Evolutionary conservation across 129 eudicot genomes (phyloP).

Genomic region (Ambrosia trifida): DNA sequence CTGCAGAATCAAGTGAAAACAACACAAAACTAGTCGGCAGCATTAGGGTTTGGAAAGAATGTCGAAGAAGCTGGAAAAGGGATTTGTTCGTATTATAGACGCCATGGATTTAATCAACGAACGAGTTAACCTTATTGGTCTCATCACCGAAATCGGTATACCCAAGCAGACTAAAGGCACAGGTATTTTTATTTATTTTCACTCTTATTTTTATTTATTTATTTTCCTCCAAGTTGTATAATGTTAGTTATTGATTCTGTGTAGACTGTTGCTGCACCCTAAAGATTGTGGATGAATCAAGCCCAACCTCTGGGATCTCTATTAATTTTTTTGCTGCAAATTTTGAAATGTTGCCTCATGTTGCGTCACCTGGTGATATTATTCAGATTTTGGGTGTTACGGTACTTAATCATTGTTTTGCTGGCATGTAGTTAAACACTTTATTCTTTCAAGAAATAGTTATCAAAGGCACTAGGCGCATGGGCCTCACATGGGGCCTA

Average conservation of each 20-base stretch:
- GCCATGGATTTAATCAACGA: conserved; percentile 63
- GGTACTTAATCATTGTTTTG: conserved; percentile 37
- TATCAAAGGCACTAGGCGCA: too few species aligned
- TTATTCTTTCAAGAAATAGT: too few species aligned
- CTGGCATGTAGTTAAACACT: background rate
- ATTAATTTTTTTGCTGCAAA: conserved; percentile 68
- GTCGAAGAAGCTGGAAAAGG: conserved; percentile 12
- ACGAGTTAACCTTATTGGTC: conserved; percentile 65
- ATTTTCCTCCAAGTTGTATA: background rate
- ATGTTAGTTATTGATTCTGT: background rate
- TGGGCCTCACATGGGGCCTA: too few species aligned
- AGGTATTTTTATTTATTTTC: conserved; percentile 39
- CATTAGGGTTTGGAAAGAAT: conserved; percentile 31
- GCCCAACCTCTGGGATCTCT: conserved; percentile 49
- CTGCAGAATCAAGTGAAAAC: too few species aligned
- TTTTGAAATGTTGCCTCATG: conserved; percentile 70
- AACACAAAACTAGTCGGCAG: too few species aligned
- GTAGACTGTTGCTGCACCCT: conserved; percentile 73
- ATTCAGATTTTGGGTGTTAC: conserved; percentile 63
- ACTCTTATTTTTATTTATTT: too few species aligned
- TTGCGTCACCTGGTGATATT: conserved; percentile 67
- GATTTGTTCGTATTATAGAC: conserved; percentile 52
- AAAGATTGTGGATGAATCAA: conserved; percentile 66
- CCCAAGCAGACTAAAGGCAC: conserved; percentile 72
- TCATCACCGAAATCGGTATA: conserved; percentile 53